phyloP scores from a whole-genome alignment of 192 early-diverging fungal species.

The Linnemannia elongata region DNA sequence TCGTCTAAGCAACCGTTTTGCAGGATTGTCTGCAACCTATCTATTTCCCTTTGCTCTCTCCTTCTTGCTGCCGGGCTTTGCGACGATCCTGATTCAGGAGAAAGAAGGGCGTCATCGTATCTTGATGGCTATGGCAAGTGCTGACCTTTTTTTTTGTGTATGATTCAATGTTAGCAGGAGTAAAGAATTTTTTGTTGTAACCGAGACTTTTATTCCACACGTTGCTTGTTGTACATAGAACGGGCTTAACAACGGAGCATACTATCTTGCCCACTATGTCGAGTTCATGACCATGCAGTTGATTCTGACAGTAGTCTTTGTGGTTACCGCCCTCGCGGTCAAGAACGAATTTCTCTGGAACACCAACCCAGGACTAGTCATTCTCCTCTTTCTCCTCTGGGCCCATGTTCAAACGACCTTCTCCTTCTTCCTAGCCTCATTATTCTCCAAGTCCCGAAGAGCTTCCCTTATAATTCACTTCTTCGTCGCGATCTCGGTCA shows the following conservation, averaged over 20 bases:
- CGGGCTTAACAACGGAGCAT: conserved; percentile 6
- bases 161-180: background rate
- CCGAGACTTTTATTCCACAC: background rate
- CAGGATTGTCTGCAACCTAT: background rate
- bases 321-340: background rate
- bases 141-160: background rate
- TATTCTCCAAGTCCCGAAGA: conserved; percentile 11
- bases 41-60: conserved; percentile 19
- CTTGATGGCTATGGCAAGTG: conserved; percentile 25
- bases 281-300: conserved; percentile 28
- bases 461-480: conserved; percentile 12
- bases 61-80: conserved; percentile 20
- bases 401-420: conserved; percentile 10
- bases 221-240: conserved; percentile 12
- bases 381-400: conserved; percentile 11
- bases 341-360: background rate
- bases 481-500: background rate
- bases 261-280: conserved; percentile 19
- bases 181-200: background rate
- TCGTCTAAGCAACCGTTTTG: background rate
- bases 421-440: conserved; percentile 7
- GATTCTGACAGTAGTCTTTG: conserved; percentile 15
- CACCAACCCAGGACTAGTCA: background rate
- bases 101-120: conserved; percentile 17
- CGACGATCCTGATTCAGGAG: conserved; percentile 21